These are phyloP conservation scores for Pseudogymnoascus sp. DNA, from an alignment of 2,329 filamentous ascomycete genomes.

Conservation along the genomic window DNA sequence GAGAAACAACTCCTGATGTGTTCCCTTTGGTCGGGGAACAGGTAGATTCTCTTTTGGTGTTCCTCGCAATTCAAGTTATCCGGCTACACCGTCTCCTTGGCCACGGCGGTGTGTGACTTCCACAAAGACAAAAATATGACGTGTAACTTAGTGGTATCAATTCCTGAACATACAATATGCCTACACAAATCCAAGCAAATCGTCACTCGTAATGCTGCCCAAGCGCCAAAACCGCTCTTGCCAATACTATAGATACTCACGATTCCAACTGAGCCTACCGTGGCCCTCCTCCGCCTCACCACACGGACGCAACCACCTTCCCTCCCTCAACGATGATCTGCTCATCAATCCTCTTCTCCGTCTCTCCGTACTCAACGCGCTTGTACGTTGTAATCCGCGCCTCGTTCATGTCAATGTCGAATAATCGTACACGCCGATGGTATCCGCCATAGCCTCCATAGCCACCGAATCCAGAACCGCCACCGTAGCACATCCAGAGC, in stretches of 20 bases:
- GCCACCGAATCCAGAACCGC: slow-evolving; percentile 84
- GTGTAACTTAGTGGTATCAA: not conserved
- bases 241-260: not conserved
- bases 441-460: slow-evolving; percentile 88
- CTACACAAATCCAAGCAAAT: slow-evolving; percentile 5
- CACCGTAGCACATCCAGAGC: slow-evolving; percentile 97
- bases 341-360: slow-evolving; percentile 46
- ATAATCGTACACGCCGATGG: slow-evolving; percentile 75
- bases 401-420: slow-evolving; percentile 87
- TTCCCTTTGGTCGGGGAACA: not conserved
- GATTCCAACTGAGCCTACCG: not conserved
- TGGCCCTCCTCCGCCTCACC: not conserved
- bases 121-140: not conserved
- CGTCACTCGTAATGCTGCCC: slow-evolving; percentile 3
- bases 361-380: slow-evolving; percentile 62
- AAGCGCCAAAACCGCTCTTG: not conserved
- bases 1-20: not conserved
- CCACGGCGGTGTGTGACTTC: not conserved
- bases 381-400: slow-evolving; percentile 90
- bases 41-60: not conserved
- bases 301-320: slow-evolving; percentile 25
- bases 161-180: slow-evolving; percentile 3
- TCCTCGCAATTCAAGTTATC: not conserved
- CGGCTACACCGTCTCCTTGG: not conserved
- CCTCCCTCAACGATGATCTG: slow-evolving; percentile 60